Evolutionary conservation across 2,329 filamentous ascomycete genomes (phyloP).

Genomic region (Xylariaceae sp.): DNA sequence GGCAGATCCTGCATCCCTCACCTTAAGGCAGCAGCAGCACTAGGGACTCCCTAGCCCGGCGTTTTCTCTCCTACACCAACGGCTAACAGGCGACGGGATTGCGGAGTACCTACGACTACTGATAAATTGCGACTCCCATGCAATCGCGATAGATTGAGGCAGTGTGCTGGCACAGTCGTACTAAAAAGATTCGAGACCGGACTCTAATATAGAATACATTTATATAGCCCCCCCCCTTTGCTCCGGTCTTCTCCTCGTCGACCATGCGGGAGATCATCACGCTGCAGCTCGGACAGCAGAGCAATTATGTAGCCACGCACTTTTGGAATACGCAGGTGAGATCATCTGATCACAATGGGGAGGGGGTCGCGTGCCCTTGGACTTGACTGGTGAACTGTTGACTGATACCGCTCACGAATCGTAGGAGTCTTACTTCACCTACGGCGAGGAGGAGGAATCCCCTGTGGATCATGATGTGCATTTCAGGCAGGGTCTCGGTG

Average conservation of each 20-base stretch:
- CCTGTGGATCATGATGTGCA: slow-evolving; percentile 79
- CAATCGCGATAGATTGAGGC: not conserved
- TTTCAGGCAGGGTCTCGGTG: slow-evolving; percentile 76
- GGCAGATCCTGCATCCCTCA: too few relatives aligned
- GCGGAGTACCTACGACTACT: not conserved
- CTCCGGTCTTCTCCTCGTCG: not conserved
- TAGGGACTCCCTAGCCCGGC: too few relatives aligned
- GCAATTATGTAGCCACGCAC: slow-evolving; percentile 90
- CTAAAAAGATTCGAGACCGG: not conserved
- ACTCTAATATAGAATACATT: not conserved
- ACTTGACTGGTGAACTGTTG: not conserved
- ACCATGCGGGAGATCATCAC: slow-evolving; percentile 92
- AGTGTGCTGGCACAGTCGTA: not conserved
- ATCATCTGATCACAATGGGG: not conserved
- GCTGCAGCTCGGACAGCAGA: slow-evolving; percentile 84
- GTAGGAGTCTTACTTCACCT: slow-evolving; percentile 96
- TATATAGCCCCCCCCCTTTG: not conserved
- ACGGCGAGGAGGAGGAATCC: slow-evolving; percentile 60
- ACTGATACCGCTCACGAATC: not conserved
- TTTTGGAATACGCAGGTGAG: slow-evolving; percentile 92
- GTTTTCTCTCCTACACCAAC: too few relatives aligned
- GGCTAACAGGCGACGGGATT: too few relatives aligned
- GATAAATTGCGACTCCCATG: not conserved
- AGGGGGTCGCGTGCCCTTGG: not conserved
- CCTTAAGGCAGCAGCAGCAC: too few relatives aligned